Base-by-base conservation (phyloP, 2,329 filamentous ascomycete species). In the Onygena corvina region DNA sequence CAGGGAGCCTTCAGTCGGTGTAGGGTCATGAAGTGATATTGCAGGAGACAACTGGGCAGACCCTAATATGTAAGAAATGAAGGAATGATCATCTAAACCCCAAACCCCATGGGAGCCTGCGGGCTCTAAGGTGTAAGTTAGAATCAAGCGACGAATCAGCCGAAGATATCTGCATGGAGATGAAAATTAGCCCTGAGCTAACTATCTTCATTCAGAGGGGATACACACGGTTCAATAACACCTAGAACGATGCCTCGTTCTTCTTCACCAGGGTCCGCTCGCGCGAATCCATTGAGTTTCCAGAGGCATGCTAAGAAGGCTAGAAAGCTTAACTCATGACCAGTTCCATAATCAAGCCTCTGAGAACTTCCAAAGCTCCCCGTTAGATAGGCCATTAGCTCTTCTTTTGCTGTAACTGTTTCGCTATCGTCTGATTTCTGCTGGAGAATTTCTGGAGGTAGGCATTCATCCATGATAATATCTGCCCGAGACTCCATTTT, bases 61-160 rank as follows among this genome's bases (percentile, higher is more conserved):
- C 27, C 92, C 92, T 55, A 96, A 89, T 50, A 98, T 86, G 65
- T 96, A 98, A 0, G 92, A 85, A 21, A 92, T 67, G 64, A 98
- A 96, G 6, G 81, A 89, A 67, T 98, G 90, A 64, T 98, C 92
- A 63, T 98, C 92, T n/a, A 98, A 75, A 16, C 92, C 92, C 92
- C 92, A 98, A 16, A 98, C 92, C 2, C 92, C 92, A 62, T 96
- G 92, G 1, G 90, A 94, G 2, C 92, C 92, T 4, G 92, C 92
- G 3, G 92, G 92, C 62, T 98, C 92, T 16, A 98, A 77, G 0
- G 83, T 95, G 64, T 96, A 98, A 2, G 82, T 90, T 46, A 86
- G 72, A 58, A 98, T 95, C 7, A 98, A 74, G 35, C 77, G 80
- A 33, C 92, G 82, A 40, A 94, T 74, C 1, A 96, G 81, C 27